Percentiles rank a stretch among this genome's conserved stretches.
Conservation (phyloP, 495 filamentous ascomycete species). For the Letharia lupina region DNA sequence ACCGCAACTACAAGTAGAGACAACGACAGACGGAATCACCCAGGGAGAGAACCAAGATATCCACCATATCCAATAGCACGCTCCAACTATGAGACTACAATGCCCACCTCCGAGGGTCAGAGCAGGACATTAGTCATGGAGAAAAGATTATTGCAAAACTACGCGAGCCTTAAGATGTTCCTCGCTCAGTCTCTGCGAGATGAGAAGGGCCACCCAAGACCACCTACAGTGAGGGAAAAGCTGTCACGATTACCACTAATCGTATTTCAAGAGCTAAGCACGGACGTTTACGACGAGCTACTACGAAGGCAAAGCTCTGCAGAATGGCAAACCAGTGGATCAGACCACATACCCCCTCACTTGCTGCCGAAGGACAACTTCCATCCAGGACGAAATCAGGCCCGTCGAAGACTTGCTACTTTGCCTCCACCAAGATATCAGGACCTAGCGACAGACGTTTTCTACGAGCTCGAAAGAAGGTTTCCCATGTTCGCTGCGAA, state of each 20-base stretch:
- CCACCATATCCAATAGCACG: slow-evolving; percentile 80
- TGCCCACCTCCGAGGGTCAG: slow-evolving; percentile 55
- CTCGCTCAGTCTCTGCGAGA: slow-evolving; percentile 62
- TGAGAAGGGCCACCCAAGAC: slow-evolving; percentile 62
- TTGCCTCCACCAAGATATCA: slow-evolving; percentile 75
- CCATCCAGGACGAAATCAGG: slow-evolving; percentile 94
- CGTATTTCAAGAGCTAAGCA: slow-evolving; percentile 94
- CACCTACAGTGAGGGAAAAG: slow-evolving; percentile 88
- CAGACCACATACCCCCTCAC: slow-evolving; percentile 49
- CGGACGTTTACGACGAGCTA: slow-evolving; percentile 94
- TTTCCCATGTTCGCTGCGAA: slow-evolving; percentile 70
- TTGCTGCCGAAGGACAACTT: slow-evolving; percentile 77
- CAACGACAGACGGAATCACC: neutral
- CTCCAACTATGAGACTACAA: slow-evolving; percentile 62
- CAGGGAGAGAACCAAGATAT: too few species aligned
- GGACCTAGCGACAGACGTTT: slow-evolving; percentile 91
- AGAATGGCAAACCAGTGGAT: slow-evolving; percentile 35
- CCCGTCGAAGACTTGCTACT: slow-evolving; percentile 84
- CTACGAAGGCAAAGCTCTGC: slow-evolving; percentile 68
- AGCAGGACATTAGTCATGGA: slow-evolving; percentile 51
- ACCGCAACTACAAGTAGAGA: neutral
- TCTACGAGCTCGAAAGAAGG: slow-evolving; percentile 82
- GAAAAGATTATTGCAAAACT: slow-evolving; percentile 70
- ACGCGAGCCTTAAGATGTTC: slow-evolving; percentile 68
- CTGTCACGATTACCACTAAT: slow-evolving; percentile 76